These are phyloP conservation scores for Mycena citricolor DNA, from an alignment of 1,284 basidiomycete genomes.

Conservation along the genomic window DNA sequence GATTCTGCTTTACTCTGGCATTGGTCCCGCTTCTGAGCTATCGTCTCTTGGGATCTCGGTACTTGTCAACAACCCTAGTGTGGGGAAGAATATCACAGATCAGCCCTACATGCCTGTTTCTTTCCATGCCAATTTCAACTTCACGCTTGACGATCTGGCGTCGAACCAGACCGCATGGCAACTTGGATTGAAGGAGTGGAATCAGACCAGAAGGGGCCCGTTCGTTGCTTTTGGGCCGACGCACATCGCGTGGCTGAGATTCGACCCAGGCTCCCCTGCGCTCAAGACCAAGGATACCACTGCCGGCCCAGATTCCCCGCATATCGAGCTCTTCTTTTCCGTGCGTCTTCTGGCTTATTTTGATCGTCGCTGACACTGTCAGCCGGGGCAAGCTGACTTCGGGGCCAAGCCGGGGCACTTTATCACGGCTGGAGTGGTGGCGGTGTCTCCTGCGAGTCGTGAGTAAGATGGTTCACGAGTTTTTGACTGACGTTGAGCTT, in stretches of 20 bases:
- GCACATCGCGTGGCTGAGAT: slow-evolving; percentile 20
- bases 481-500: slow-evolving; percentile 19
- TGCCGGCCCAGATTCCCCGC: slow-evolving; percentile 21
- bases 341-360: slow-evolving; percentile 6
- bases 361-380: slow-evolving; percentile 6
- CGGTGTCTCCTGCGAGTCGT: slow-evolving; percentile 33
- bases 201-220: slow-evolving; percentile 17
- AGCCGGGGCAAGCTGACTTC: not conserved
- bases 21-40: slow-evolving; percentile 30
- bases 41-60: slow-evolving; percentile 24
- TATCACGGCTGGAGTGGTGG: slow-evolving; percentile 26
- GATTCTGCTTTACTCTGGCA: slow-evolving; percentile 33
- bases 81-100: slow-evolving; percentile 32
- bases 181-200: slow-evolving; percentile 14
- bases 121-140: slow-evolving; percentile 22
- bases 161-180: slow-evolving; percentile 13
- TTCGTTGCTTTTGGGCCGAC: slow-evolving; percentile 20
- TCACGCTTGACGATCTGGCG: slow-evolving; percentile 20
- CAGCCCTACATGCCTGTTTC: slow-evolving; percentile 24
- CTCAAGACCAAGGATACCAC: slow-evolving; percentile 22
- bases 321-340: slow-evolving; percentile 21
- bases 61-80: slow-evolving; percentile 29
- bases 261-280: slow-evolving; percentile 11
- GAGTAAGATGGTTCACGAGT: slow-evolving; percentile 6
- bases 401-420: slow-evolving; percentile 24